These are phyloP conservation scores for Kodamaea leandrae DNA, from an alignment of 805 yeast species.

Conservation along the genomic window DNA sequence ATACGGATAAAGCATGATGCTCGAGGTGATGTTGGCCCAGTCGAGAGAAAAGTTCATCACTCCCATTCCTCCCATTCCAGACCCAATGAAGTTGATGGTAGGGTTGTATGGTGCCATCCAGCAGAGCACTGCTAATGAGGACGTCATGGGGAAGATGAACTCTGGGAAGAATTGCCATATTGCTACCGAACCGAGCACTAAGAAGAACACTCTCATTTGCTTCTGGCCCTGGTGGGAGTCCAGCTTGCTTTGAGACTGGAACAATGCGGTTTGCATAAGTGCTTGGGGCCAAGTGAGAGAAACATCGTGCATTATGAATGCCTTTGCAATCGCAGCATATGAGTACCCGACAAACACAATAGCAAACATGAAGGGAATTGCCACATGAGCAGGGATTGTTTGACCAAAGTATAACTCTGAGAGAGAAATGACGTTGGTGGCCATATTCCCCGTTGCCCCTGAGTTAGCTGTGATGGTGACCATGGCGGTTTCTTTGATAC, in stretches of 20 bases:
- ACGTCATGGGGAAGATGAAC: conserved; percentile 45
- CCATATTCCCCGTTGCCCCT: conserved; percentile 52
- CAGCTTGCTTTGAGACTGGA: conserved; percentile 29
- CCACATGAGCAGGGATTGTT: conserved; percentile 33
- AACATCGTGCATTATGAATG: conserved; percentile 46
- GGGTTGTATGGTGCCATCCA: conserved; percentile 46
- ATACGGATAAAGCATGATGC: conserved; percentile 50
- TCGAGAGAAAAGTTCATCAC: conserved; percentile 47
- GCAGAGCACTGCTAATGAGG: conserved; percentile 49
- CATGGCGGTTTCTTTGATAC: conserved; percentile 52
- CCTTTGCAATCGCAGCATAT: conserved; percentile 49
- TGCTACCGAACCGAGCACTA: conserved; percentile 32
- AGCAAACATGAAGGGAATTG: conserved; percentile 48
- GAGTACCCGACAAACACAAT: conserved; percentile 54
- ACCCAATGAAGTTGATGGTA: conserved; percentile 44
- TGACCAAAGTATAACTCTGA: conserved; percentile 45
- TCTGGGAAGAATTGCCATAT: conserved; percentile 53
- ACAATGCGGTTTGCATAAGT: conserved; percentile 49
- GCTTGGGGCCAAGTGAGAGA: conserved; percentile 50
- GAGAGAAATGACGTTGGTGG: conserved; percentile 46
- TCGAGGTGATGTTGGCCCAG: conserved; percentile 53
- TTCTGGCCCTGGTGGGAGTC: conserved; percentile 18
- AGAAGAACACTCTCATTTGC: conserved; percentile 39
- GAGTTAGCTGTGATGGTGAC: conserved; percentile 51
- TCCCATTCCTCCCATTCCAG: conserved; percentile 55